Evolutionary conservation across 257 asterid species (phyloP).

Genomic region (Solanum clarkiae): DNA sequence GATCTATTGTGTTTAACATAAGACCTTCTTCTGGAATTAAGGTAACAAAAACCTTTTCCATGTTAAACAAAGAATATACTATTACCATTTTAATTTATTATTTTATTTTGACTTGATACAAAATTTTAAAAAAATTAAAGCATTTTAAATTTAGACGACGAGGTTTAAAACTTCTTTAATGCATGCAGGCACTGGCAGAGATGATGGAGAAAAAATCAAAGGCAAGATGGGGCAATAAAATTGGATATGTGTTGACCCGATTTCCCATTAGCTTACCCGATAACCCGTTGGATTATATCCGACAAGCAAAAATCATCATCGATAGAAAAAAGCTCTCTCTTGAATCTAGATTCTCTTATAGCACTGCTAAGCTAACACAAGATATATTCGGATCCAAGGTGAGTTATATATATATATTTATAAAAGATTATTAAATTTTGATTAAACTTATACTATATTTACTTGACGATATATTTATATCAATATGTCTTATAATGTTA

Average conservation of each 20-base stretch:
- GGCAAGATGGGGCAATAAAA: slow-evolving; percentile 33
- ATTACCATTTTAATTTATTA: no score
- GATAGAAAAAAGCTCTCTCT: slow-evolving; percentile 40
- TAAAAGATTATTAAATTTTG: not conserved
- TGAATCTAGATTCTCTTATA: slow-evolving; percentile 10
- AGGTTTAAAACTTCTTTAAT: not conserved
- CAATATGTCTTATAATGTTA: no score
- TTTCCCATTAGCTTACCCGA: slow-evolving; percentile 12
- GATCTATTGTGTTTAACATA: slow-evolving; percentile 24
- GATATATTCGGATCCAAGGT: slow-evolving; percentile 31
- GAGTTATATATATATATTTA: not conserved
- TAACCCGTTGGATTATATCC: slow-evolving; percentile 31
- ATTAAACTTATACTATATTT: no score
- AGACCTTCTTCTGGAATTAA: slow-evolving; percentile 20
- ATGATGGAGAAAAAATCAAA: slow-evolving; percentile 28
- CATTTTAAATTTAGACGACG: no score
- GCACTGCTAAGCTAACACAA: not conserved
- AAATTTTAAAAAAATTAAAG: no score
- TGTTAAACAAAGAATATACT: no score
- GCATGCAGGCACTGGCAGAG: slow-evolving; percentile 23
- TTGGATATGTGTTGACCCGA: slow-evolving; percentile 22
- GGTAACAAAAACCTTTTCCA: not conserved
- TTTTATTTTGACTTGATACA: no score
- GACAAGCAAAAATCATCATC: slow-evolving; percentile 27
- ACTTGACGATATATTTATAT: no score